phyloP scores from a whole-genome alignment of 2,329 filamentous ascomycete genomes.

The Trichoderma lentiforme region DNA sequence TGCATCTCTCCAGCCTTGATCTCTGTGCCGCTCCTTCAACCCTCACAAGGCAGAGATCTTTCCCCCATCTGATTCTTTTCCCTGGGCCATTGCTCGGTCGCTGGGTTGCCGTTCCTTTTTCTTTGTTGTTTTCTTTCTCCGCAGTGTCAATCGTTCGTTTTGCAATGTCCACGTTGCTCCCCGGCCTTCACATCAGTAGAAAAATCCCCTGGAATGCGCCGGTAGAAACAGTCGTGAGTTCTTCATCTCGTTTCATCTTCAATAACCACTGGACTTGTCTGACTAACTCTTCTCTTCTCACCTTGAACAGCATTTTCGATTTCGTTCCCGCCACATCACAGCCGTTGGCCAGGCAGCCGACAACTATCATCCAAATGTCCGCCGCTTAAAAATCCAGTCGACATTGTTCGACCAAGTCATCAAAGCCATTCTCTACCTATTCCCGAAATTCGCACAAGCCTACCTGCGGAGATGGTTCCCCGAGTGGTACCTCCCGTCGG shows the following conservation, averaged over 20 bases:
- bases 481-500: slow-evolving; percentile 20
- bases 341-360: slow-evolving; percentile 15
- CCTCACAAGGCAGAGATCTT: not conserved
- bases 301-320: slow-evolving; percentile 13
- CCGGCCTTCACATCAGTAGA: slow-evolving; percentile 15
- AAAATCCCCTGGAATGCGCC: slow-evolving; percentile 8
- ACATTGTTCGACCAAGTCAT: slow-evolving; percentile 12
- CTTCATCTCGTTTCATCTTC: not conserved
- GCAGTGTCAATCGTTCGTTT: slow-evolving; percentile 1
- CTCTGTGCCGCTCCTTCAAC: not conserved
- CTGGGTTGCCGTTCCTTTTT: not conserved
- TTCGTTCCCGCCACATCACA: slow-evolving; percentile 18
- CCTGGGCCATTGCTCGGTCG: not conserved
- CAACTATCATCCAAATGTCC: slow-evolving; percentile 23
- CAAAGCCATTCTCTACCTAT: slow-evolving; percentile 11
- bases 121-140: not conserved
- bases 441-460: slow-evolving; percentile 16
- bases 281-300: not conserved
- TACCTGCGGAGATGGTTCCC: slow-evolving; percentile 18
- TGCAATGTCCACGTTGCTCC: slow-evolving; percentile 15
- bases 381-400: slow-evolving; percentile 16
- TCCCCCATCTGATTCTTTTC: not conserved
- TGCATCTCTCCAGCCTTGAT: not conserved
- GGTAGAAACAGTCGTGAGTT: slow-evolving; percentile 11
- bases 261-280: rapidly evolving